Evolutionary conservation across 768 basidiomycete species (phyloP).

Genomic region (Collybiopsis luxurians): DNA sequence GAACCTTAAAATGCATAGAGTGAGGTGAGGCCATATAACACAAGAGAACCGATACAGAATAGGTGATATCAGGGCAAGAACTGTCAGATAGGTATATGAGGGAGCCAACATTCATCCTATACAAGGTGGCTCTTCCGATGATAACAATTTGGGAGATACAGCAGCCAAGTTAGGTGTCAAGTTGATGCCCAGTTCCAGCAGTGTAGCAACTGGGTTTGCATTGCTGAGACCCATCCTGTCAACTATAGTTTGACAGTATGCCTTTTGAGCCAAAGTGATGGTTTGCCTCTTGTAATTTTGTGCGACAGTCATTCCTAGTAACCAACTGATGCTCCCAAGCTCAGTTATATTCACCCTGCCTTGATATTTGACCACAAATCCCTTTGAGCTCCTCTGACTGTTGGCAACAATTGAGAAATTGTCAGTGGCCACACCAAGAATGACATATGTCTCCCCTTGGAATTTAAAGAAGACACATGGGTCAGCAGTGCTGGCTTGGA

Average conservation of each 20-base stretch:
- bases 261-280: conserved; percentile 15
- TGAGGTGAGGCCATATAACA: conserved; percentile 21
- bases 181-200: conserved; percentile 12
- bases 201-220: conserved; percentile 18
- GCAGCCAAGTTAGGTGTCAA: not conserved
- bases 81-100: conserved; percentile 31
- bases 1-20: conserved; percentile 21
- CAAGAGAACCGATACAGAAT: conserved; percentile 18
- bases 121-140: conserved; percentile 11
- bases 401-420: conserved; percentile 12
- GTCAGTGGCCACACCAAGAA: conserved; percentile 20
- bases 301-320: conserved; percentile 19
- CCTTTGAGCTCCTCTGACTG: not conserved
- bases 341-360: conserved; percentile 17
- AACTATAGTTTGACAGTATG: conserved; percentile 15
- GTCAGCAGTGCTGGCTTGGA: conserved; percentile 13
- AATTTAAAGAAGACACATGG: conserved; percentile 22
- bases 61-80: too few relatives aligned
- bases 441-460: conserved; percentile 7
- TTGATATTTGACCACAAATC: not conserved
- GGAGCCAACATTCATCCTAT: conserved; percentile 23
- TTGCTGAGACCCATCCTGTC: conserved; percentile 14
- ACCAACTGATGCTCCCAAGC: conserved; percentile 16
- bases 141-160: conserved; percentile 1
- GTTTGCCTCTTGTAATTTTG: conserved; percentile 11